Evolutionary conservation across 345 rosid genomes (phyloP).

Genomic region (Pelargonium nanum): DNA sequence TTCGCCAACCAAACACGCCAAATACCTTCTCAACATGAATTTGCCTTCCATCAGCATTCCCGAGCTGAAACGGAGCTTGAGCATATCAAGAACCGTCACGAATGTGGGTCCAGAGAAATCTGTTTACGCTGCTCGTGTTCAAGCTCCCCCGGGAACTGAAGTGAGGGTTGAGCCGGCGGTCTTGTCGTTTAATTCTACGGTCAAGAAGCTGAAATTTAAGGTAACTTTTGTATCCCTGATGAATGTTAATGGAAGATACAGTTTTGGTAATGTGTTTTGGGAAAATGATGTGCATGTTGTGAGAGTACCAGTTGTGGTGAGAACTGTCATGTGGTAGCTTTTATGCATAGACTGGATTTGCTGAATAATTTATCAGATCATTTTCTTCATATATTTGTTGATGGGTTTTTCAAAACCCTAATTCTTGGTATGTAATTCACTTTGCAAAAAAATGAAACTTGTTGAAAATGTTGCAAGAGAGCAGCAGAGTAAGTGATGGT

Average conservation of each 20-base stretch:
- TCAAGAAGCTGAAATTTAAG: constrained; percentile 30
- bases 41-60: constrained; percentile 62
- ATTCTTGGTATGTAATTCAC: no score
- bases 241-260: constrained; percentile 44
- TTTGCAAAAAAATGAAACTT: no score
- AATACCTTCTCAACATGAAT: constrained; percentile 37
- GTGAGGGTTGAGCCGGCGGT: constrained; percentile 40
- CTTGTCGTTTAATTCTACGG: constrained; percentile 39
- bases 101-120: constrained; percentile 48
- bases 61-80: constrained; percentile 33
- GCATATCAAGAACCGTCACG: constrained; percentile 48
- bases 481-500: no score
- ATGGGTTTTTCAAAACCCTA: no score
- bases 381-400: no score
- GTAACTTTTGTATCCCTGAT: constrained; percentile 25
- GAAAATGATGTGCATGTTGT: constrained; percentile 39
- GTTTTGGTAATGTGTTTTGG: constrained; percentile 42
- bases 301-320: constrained; percentile 32
- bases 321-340: constrained; percentile 23
- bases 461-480: no score
- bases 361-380: not conserved
- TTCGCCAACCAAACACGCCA: constrained; percentile 17
- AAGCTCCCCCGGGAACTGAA: constrained; percentile 39
- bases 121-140: constrained; percentile 35
- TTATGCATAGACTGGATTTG: constrained; percentile 20